These are phyloP conservation scores for Annulohypoxylon truncatum DNA, from an alignment of 2,329 filamentous ascomycete genomes.

Conservation along the genomic window DNA sequence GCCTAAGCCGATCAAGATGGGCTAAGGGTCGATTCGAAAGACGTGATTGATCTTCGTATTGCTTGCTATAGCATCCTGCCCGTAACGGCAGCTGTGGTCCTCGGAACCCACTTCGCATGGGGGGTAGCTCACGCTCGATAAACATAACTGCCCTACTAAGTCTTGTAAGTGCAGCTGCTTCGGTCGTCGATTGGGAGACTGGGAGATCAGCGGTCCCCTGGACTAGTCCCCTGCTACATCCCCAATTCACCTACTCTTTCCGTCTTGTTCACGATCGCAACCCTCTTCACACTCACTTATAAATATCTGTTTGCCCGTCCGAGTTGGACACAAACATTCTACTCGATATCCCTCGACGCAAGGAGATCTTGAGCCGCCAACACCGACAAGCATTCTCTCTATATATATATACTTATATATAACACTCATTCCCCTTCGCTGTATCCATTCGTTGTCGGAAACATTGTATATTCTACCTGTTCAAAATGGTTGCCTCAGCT, in stretches of 20 bases:
- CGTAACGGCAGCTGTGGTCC: slow-evolving; percentile 31
- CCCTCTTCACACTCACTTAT: slow-evolving; percentile 11
- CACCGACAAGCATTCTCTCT: slow-evolving; percentile 6
- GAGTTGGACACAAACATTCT: not conserved
- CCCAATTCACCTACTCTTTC: slow-evolving; percentile 32
- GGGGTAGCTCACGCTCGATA: slow-evolving; percentile 14
- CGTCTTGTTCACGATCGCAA: slow-evolving; percentile 29
- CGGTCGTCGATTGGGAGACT: slow-evolving; percentile 29
- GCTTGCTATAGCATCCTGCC: slow-evolving; percentile 27
- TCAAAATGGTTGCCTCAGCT: slow-evolving; percentile 41
- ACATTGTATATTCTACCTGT: slow-evolving; percentile 22
- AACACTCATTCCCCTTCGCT: slow-evolving; percentile 17
- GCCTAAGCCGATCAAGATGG: slow-evolving; percentile 33
- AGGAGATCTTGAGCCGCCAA: slow-evolving; percentile 22
- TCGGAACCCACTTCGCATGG: slow-evolving; percentile 23
- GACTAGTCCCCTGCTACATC: slow-evolving; percentile 12
- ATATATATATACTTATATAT: slow-evolving; percentile 28
- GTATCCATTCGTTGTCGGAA: slow-evolving; percentile 23
- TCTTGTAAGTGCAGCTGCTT: slow-evolving; percentile 18
- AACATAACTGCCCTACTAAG: slow-evolving; percentile 9
- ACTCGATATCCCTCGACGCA: slow-evolving; percentile 22
- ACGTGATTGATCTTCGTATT: slow-evolving; percentile 33
- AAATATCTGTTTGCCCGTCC: slow-evolving; percentile 28
- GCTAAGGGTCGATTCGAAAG: slow-evolving; percentile 25
- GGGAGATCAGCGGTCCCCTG: slow-evolving; percentile 32